phyloP scores from a whole-genome alignment of 805 yeast genomes.

The Pichia manshurica region DNA sequence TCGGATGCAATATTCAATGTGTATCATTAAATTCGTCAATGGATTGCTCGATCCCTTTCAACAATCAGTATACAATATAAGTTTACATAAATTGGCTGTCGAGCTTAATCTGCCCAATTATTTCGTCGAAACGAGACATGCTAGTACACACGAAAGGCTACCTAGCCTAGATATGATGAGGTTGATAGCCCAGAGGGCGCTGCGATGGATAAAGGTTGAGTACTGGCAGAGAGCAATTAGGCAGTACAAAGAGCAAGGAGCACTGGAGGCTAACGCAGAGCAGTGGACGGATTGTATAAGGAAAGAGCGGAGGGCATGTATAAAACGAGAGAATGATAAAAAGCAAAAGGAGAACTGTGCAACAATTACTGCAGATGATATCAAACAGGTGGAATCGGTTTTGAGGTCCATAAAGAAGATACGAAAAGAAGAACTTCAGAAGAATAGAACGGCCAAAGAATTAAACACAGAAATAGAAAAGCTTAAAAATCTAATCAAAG shows the following conservation, averaged over 20 bases:
- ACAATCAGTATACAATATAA: conserved; percentile 69
- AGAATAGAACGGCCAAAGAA: conserved; percentile 34
- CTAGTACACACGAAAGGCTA: conserved; percentile 82
- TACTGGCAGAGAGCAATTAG: conserved; percentile 56
- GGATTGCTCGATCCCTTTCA: conserved; percentile 87
- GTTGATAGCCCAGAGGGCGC: conserved; percentile 50
- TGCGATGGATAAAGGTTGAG: conserved; percentile 66
- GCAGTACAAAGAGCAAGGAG: conserved; percentile 6
- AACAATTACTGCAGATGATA: not conserved
- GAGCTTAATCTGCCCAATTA: conserved; percentile 63
- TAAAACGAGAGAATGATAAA: conserved; percentile 15
- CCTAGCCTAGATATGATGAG: conserved; percentile 71
- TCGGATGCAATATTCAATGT: conserved; percentile 61
- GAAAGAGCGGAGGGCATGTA: conserved; percentile 16
- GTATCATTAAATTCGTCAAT: conserved; percentile 80
- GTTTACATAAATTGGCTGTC: conserved; percentile 69
- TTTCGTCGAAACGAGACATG: conserved; percentile 87
- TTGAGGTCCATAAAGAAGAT: conserved; percentile 46
- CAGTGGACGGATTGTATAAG: conserved; percentile 5
- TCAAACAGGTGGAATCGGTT: conserved; percentile 26
- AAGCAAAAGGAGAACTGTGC: not conserved
- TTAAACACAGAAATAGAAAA: conserved; percentile 20
- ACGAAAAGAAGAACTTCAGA: conserved; percentile 38
- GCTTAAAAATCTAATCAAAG: not conserved
- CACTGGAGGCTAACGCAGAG: not conserved